phyloP scores from a whole-genome alignment of 1,284 basidiomycete genomes.

The Xerocomus nothofagi region DNA sequence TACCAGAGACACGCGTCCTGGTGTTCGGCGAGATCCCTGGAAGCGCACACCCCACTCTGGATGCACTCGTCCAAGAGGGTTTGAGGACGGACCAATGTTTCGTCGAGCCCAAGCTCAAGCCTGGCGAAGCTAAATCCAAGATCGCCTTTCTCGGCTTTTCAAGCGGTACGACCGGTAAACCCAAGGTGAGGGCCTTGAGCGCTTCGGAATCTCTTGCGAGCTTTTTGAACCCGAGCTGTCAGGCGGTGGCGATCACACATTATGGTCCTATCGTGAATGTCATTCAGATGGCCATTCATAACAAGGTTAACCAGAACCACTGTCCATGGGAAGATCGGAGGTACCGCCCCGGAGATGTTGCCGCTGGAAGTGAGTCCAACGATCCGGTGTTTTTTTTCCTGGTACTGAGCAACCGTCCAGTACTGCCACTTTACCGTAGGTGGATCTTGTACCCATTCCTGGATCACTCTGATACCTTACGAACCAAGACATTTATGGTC shows the following conservation, averaged over 20 bases:
- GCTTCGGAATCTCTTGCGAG: neutral
- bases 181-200: slow-evolving; percentile 45
- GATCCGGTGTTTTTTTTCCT: neutral
- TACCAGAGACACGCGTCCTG: slow-evolving; percentile 54
- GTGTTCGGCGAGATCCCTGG: slow-evolving; percentile 42
- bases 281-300: slow-evolving; percentile 52
- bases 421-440: slow-evolving; percentile 40
- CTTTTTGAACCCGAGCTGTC: neutral
- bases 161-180: slow-evolving; percentile 66
- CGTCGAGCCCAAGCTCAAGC: slow-evolving; percentile 44
- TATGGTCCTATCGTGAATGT: slow-evolving; percentile 58
- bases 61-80: slow-evolving; percentile 42
- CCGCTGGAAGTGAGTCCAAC: slow-evolving; percentile 45
- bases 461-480: slow-evolving; percentile 14
- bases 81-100: slow-evolving; percentile 35
- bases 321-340: slow-evolving; percentile 39
- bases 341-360: slow-evolving; percentile 56
- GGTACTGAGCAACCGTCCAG: slow-evolving; percentile 23
- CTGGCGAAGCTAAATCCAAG: slow-evolving; percentile 69
- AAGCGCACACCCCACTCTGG: slow-evolving; percentile 33
- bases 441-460: slow-evolving; percentile 2
- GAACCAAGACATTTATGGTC: slow-evolving; percentile 66
- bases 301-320: slow-evolving; percentile 43
- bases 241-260: slow-evolving; percentile 69
- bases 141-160: slow-evolving; percentile 76